Evolutionary conservation across 768 basidiomycete genomes (phyloP), one percentile per base, ranked within the genome.

Genomic region (Kwoniella bestiolae): DNA sequence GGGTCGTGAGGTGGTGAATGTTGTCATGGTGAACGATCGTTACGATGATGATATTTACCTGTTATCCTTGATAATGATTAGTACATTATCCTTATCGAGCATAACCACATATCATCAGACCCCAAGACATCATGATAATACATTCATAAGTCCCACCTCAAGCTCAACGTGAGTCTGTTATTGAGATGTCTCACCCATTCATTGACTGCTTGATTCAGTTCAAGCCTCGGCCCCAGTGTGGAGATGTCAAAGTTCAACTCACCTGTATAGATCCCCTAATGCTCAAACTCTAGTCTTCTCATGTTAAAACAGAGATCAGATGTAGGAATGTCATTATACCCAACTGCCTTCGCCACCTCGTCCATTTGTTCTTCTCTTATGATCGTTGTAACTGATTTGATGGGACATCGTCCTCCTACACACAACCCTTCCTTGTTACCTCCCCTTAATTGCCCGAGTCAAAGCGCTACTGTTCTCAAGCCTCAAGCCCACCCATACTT

Each of bases 1-100:
- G 11, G 55, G 55, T 28, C 56, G 56, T 44, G 65, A 29, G 41
- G 62, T 64, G 35, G 60, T n/a, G n/a, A n/a, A n/a, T n/a, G n/a
- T 73, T 52, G 55, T 56, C 44, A 55, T 63, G 3, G 9, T 57
- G 41, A 11, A 9, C 14, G 2, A 9, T 47, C n/a, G n/a, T 3
- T 41, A 2, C 21, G 9, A 5, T 47, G n/a, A 47, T 25, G 21
- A 25, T 8, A 47, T 25, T n/a, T 21, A 25, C 18, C 25, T 25
- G n/a, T n/a, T n/a, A n/a, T n/a, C n/a, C n/a, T n/a, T n/a, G n/a
- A n/a, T n/a, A n/a, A n/a, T 18, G 38, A 41, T 41, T 18, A 41
- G 38, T 41, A 41, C 18, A 41, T 41, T 16, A 38, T 8, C 16
- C 11, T 38, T 38, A 2, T 38, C 35, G 9, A 11, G 35, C 16